Evolutionary conservation across 1,284 basidiomycete genomes (phyloP), one percentile per base, ranked within the genome.

Genomic region (Ustilago curta): DNA sequence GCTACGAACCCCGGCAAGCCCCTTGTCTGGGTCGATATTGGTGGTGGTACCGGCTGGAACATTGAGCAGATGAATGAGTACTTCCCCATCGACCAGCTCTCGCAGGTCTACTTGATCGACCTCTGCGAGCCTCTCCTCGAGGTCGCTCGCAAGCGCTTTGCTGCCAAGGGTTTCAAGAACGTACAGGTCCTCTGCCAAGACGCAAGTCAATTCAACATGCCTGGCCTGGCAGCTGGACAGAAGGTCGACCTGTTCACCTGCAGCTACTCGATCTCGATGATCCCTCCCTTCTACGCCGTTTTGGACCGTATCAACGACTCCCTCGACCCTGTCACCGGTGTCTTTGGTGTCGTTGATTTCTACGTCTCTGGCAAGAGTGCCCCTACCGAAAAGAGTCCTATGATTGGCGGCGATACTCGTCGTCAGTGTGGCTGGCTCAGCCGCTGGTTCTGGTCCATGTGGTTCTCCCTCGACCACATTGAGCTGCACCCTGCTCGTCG

Each of bases 1-100:
- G 82, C 74, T 18, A 66, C 67, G 43, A 76, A 87, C 23, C 87
- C 88, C 0, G 77, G 85, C 0, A 88, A 89, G 77, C 87, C 87
- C 29, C 86, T 91, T 11, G 88, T 93, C 32, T 93, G 92, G 92
- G 88, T 93, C 32, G 92, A 93, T 83, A 90, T 93, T 60, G 92
- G 92, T 9, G 92, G 92, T 29, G 92, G 92, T 37, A 93, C 92
- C 11, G 90, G 91, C 14, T 91, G 91, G 87, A 93, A 93, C 85
- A 91, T 93, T 75, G 92, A 93, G 85, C 87, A 90, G 72, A 93
- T 93, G 92, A 88, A 92, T 85, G 88, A 89, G 77, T 89, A 89
- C 83, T 88, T 92, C 62, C 89, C 91, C 16, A 70, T 84, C 40
- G 63, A 65, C 43, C 64, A 82, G 64, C 73, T 83, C 23, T 80